Base-by-base conservation (phyloP, 257 asterid genomes). In the Solanum pinnatisectum region DNA sequence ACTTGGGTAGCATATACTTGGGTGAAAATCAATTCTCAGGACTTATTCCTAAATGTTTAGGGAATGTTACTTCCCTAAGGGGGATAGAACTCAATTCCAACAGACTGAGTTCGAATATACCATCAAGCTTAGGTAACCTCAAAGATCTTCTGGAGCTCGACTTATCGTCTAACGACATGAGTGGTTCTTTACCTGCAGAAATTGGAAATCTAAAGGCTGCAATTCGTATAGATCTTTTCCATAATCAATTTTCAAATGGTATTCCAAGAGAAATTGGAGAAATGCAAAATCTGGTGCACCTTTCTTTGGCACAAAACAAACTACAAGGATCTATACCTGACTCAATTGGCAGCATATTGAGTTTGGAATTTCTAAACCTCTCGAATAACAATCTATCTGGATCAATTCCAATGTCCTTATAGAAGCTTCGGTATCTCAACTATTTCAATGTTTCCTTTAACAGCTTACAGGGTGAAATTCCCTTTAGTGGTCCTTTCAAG, bases 11-110 rank as follows among this genome's bases (percentile, higher is more conserved):
- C 79, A 33, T 72, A 72, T 4, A 72, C 25, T 72, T 72, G 46
- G 84, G 49, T 8, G 78, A 1, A 10, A 93, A 90, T 44, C 16
- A 71, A 22, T 15, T 90, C 49, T 37, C 52, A 1, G 92, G 92
- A 6, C 39, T 82, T 16, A 60, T 93, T 30, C 93, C 93, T 0
- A 88, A 87, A 12, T 93, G 93, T 23, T 22, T 90, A 0, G 91
- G 93, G 10, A 83, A 91, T 18, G 5, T 88, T 1, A 30, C 60
- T 4, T 84, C 90, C 60, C 33, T 87, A 3, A 76, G 85, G 83
- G 1, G 25, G 14, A 12, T 93, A 8, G 0, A 13, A 5, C 71
- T 93, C 10, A 23, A 10, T 20, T 59, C 87, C 7, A 92, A 92
- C 44, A 88, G 36, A 35, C 60, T 91, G 60, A 84, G 40, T 52